phyloP scores from a whole-genome alignment of 2,329 filamentous ascomycete genomes.

The Rhytidhysteron rufulum region DNA sequence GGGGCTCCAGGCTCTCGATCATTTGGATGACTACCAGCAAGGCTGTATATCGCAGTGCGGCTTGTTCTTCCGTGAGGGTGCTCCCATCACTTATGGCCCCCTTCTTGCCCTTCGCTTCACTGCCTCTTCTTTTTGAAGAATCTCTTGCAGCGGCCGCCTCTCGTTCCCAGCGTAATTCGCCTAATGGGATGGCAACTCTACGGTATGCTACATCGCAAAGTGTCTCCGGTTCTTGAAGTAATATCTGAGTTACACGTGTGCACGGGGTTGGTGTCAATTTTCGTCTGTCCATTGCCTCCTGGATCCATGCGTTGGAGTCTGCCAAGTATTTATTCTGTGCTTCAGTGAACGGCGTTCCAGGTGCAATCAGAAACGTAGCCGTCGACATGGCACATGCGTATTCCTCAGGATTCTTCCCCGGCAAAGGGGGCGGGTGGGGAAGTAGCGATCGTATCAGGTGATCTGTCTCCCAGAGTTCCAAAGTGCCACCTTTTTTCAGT shows the following conservation, averaged over 20 bases:
- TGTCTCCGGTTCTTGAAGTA: slow-evolving; percentile 74
- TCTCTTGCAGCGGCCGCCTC: slow-evolving; percentile 50
- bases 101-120: slow-evolving; percentile 44
- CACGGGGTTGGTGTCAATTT: slow-evolving; percentile 73
- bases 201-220: slow-evolving; percentile 68
- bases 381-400: slow-evolving; percentile 62
- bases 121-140: slow-evolving; percentile 50
- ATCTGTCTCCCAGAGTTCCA: slow-evolving; percentile 91
- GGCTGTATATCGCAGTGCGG: slow-evolving; percentile 73
- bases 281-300: slow-evolving; percentile 68
- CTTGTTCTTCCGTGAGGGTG: slow-evolving; percentile 63
- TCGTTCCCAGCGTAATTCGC: slow-evolving; percentile 82
- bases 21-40: slow-evolving; percentile 75
- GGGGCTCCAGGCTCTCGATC: slow-evolving; percentile 79
- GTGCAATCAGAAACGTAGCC: slow-evolving; percentile 77
- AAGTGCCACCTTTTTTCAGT: slow-evolving; percentile 69
- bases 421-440: slow-evolving; percentile 65
- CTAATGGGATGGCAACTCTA: slow-evolving; percentile 80
- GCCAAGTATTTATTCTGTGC: slow-evolving; percentile 78
- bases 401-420: slow-evolving; percentile 57
- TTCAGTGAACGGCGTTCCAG: slow-evolving; percentile 76
- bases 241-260: slow-evolving; percentile 67
- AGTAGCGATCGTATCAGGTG: slow-evolving; percentile 77
- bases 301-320: slow-evolving; percentile 80
- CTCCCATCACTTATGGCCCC: slow-evolving; percentile 36